phyloP scores from a whole-genome alignment of 2,329 filamentous ascomycete species.

The Chaetomium strumarium region DNA sequence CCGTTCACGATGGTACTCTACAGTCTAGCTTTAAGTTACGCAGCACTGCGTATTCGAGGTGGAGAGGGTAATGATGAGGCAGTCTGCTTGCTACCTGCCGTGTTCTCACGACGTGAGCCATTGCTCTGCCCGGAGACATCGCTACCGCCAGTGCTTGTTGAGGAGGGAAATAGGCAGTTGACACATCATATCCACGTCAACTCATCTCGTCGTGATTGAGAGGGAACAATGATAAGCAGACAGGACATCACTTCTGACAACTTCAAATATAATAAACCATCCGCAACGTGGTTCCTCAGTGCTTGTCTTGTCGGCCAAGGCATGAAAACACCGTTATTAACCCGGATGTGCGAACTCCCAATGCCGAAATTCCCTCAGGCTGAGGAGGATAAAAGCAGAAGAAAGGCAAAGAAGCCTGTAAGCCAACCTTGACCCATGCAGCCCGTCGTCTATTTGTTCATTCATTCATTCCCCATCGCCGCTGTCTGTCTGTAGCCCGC shows the following conservation, averaged over 20 bases:
- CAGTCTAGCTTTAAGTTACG: not conserved
- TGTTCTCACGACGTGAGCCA: no score
- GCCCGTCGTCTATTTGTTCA: not conserved
- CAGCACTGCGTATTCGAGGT: not conserved
- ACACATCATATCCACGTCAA: no score
- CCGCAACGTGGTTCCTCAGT: no score
- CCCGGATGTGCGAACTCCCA: slow-evolving; percentile 20
- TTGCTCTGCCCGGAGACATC: no score
- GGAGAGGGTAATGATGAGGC: not conserved
- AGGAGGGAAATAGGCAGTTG: no score
- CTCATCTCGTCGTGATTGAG: no score
- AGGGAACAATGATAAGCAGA: no score
- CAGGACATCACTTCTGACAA: not conserved
- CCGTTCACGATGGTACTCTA: slow-evolving; percentile 11
- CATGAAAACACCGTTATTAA: slow-evolving; percentile 9
- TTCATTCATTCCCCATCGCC: slow-evolving; percentile 3
- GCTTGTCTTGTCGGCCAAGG: not conserved
- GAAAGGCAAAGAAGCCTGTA: not conserved
- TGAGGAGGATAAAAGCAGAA: not conserved
- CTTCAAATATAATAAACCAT: not conserved
- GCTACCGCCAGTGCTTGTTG: no score
- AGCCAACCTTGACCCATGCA: slow-evolving; percentile 5
- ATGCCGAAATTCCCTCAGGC: slow-evolving; percentile 14
- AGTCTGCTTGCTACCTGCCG: no score
- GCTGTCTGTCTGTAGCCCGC: not conserved